Conservation (phyloP, 768 basidiomycete genomes). For the Tulasnella sp. region DNA sequence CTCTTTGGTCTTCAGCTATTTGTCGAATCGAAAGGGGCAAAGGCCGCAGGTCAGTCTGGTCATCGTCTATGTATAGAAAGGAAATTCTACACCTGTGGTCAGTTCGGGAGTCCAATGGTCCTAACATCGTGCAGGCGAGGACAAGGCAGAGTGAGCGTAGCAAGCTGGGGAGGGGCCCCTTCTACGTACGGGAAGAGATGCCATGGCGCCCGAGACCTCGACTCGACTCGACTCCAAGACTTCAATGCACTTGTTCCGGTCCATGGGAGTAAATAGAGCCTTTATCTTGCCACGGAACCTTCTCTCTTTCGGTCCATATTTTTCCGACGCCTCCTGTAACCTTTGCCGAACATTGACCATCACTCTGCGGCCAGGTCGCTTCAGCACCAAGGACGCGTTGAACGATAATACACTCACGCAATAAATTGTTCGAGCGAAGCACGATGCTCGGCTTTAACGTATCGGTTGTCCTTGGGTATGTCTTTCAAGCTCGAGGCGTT, state of each 20-base stretch:
- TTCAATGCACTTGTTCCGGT: neutral
- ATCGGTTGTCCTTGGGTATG: too few species aligned
- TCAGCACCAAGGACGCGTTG: too few species aligned
- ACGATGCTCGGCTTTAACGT: too few species aligned
- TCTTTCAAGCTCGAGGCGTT: too few species aligned
- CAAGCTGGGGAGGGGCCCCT: neutral
- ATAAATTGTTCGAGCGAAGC: too few species aligned
- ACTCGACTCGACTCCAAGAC: neutral
- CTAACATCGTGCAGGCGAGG: neutral
- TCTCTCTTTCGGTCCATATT: neutral
- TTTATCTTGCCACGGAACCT: neutral
- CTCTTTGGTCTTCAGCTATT: too few species aligned
- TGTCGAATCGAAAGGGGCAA: neutral
- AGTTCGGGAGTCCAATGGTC: neutral
- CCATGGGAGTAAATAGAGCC: neutral
- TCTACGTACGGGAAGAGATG: neutral
- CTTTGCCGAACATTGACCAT: neutral
- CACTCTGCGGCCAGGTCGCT: neutral
- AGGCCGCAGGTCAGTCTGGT: too few species aligned
- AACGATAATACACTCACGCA: too few species aligned
- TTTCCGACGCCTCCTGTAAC: neutral
- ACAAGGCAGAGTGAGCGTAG: neutral
- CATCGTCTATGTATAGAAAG: neutral
- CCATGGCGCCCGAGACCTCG: neutral
- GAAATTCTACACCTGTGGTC: neutral